Base-by-base conservation (phyloP, 2,329 filamentous ascomycete genomes). In the Lasiodiplodia sp. region DNA sequence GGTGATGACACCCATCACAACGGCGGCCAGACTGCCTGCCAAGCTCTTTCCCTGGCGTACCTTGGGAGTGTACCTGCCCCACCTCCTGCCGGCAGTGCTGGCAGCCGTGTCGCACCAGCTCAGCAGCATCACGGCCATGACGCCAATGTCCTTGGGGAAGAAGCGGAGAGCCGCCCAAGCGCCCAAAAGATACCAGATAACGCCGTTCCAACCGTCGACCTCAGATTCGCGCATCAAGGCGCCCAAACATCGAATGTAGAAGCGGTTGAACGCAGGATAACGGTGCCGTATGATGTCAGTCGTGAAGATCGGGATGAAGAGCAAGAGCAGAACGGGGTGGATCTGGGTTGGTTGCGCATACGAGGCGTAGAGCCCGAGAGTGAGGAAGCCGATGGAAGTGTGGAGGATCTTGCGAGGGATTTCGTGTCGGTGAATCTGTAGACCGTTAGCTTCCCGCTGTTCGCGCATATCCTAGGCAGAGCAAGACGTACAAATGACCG, bases 21-120 rank as follows among this genome's bases (percentile, higher is more conserved):
- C 94, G 12, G 95, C 95, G 1, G 95, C 95, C 14, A 93, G 76
- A 11, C 92, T 96, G 0, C 96, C 96, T 21, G 96, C 96, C 34
- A 98, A 84, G 70, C 93, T 97, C 87, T 99, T 99, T 52, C 94
- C 94, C 71, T 87, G 87, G 70, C 96, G 89, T 67, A 99, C 87
- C 65, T 91, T 88, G 47, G 92, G 92, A 2, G 96, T 99, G 78
- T 97, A 94, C 71, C 91, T 88, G 52, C 96, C 96, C 82, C 92
- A 98, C 16, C 95, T 84, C 67, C 96, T 88, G 66, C 96, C 96
- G 76, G 99, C 94, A 0, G 96, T 99, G 77, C 92, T 96, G 63
- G 96, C 96, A 44, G 96, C 96, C 1, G 96, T 98, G 79, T 99
- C 96, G 81, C 96, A 99, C 96, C 96, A 99, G 77, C 92, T 96